These are phyloP conservation scores for Cutaneotrichosporon daszewskae DNA, from an alignment of 1,284 basidiomycete genomes.

Conservation along the genomic window DNA sequence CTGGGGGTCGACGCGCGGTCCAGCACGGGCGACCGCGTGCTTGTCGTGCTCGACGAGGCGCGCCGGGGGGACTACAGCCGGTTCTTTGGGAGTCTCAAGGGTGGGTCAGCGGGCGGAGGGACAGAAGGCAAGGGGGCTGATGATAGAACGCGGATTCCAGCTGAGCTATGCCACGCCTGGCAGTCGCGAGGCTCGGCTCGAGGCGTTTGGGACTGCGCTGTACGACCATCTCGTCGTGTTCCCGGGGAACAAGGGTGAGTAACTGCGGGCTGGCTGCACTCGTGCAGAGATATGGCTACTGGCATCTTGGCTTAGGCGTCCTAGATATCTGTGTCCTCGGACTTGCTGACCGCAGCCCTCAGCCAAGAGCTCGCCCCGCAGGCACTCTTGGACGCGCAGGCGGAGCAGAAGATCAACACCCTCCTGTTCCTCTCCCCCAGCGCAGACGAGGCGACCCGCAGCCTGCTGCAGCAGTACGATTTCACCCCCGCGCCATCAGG, in stretches of 20 bases:
- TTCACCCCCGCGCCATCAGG: constrained; percentile 43
- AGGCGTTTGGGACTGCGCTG: constrained; percentile 63
- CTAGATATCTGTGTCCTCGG: constrained; percentile 59
- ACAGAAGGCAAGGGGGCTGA: neutral
- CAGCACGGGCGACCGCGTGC: constrained; percentile 73
- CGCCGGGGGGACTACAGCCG: no score
- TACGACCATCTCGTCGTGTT: constrained; percentile 82
- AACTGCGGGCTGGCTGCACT: neutral
- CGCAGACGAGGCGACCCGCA: constrained; percentile 49
- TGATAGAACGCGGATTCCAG: constrained; percentile 65
- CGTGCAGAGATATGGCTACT: no score
- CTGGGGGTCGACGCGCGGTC: constrained; percentile 56
- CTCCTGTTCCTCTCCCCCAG: constrained; percentile 70
- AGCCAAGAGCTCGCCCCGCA: constrained; percentile 66
- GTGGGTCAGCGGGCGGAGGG: neutral
- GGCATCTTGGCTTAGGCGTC: no score
- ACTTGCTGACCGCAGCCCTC: constrained; percentile 39
- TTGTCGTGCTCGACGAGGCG: constrained; percentile 74
- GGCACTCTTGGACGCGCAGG: constrained; percentile 66
- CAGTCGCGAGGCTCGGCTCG: constrained; percentile 60
- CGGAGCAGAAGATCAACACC: constrained; percentile 69
- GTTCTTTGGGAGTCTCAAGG: neutral
- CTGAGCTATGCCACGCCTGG: constrained; percentile 77
- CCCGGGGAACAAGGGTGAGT: constrained; percentile 70
- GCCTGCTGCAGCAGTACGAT: constrained; percentile 54